A percentile compares a stretch with the other conserved stretches of the same genome.
These are phyloP conservation scores for Penicillium italicum DNA, from an alignment of 2,329 filamentous ascomycete species.

Conservation along the genomic window DNA sequence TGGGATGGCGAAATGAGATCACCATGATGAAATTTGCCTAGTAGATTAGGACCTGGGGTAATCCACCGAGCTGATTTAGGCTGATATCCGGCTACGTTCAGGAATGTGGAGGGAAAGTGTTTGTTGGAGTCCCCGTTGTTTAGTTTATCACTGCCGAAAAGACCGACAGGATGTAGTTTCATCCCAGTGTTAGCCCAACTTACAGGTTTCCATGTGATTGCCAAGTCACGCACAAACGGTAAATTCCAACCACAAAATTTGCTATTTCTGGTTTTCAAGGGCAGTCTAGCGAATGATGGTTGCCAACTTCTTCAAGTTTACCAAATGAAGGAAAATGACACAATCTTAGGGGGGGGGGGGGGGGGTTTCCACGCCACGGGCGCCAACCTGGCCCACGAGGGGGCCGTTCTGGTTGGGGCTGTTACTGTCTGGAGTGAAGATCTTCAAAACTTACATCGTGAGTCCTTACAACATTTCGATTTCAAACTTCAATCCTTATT, in stretches of 20 bases:
- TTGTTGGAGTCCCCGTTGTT: background rate
- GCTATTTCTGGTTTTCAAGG: constrained; percentile 28
- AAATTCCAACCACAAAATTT: constrained; percentile 25
- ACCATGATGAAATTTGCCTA: constrained; percentile 17
- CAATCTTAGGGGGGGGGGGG: constrained; percentile 5
- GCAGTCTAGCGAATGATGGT: constrained; percentile 20
- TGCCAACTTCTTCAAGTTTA: background rate
- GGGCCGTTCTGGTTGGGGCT: no score
- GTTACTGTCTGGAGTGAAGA: no score
- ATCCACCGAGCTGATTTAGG: constrained; percentile 1
- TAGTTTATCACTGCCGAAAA: no score
- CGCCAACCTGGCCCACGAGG: no score
- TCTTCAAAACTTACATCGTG: constrained; percentile 72
- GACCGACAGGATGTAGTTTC: background rate
- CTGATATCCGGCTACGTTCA: background rate
- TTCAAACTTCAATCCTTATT: constrained; percentile 65
- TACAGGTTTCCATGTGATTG: constrained; percentile 21
- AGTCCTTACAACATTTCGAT: constrained; percentile 31
- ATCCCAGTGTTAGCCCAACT: constrained; percentile 23
- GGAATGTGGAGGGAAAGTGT: background rate
- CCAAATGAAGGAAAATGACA: background rate
- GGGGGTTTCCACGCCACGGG: no score
- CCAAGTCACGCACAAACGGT: constrained; percentile 17
- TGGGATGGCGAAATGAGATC: constrained; percentile 4
- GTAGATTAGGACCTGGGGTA: background rate